Conservation (phyloP, 371 early-diverging fungal genomes). For the Gilbertella persicaria region DNA sequence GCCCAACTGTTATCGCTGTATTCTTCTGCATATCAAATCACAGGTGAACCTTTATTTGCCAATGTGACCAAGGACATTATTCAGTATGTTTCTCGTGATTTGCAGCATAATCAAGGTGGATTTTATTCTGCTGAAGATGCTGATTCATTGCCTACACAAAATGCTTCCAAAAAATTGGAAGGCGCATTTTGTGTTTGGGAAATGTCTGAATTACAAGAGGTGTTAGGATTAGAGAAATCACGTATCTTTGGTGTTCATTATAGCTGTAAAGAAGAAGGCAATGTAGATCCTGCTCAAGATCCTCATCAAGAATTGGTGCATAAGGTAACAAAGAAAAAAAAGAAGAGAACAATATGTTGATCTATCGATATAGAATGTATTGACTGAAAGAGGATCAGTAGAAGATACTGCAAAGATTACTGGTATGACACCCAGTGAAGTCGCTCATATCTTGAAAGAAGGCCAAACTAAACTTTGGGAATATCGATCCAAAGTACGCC, state of each 20-base stretch:
- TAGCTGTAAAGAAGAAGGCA: slow-evolving; percentile 57
- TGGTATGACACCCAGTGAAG: slow-evolving; percentile 29
- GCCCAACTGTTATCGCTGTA: slow-evolving; percentile 62
- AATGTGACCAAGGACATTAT: slow-evolving; percentile 57
- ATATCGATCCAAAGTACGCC: slow-evolving; percentile 44
- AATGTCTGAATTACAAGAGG: slow-evolving; percentile 39
- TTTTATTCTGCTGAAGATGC: slow-evolving; percentile 79
- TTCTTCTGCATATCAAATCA: slow-evolving; percentile 48
- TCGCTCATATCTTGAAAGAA: slow-evolving; percentile 28
- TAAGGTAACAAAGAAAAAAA: slow-evolving; percentile 39
- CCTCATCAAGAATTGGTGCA: slow-evolving; percentile 61
- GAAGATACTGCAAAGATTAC: slow-evolving; percentile 49
- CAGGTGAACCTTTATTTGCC: slow-evolving; percentile 47
- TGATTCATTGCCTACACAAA: slow-evolving; percentile 55
- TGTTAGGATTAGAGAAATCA: slow-evolving; percentile 41
- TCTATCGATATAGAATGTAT: slow-evolving; percentile 50
- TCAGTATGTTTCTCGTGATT: slow-evolving; percentile 54
- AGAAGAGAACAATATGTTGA: neutral
- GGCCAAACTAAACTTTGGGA: slow-evolving; percentile 44
- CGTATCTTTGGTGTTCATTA: slow-evolving; percentile 48
- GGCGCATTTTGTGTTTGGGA: slow-evolving; percentile 76
- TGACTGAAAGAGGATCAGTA: slow-evolving; percentile 39
- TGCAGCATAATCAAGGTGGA: slow-evolving; percentile 51
- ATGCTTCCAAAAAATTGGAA: slow-evolving; percentile 52
- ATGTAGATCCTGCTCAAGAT: slow-evolving; percentile 58